Conservation (phyloP, 441 rosid genomes). For the Daphne laureola region DNA sequence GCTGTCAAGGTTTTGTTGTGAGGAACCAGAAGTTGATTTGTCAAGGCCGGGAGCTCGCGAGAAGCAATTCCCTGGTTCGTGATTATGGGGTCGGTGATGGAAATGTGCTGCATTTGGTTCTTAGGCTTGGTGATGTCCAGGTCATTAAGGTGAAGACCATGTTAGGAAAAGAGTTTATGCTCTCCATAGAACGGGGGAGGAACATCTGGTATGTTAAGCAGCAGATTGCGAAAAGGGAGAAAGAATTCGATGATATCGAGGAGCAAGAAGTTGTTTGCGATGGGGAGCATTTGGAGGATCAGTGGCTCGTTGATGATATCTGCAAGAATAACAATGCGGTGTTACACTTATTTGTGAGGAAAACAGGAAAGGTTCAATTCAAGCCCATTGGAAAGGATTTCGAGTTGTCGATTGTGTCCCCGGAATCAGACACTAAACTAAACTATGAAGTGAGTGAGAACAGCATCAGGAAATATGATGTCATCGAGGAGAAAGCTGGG, state of each 20-base stretch:
- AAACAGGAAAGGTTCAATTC: conserved; percentile 49
- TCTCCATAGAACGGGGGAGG: conserved; percentile 55
- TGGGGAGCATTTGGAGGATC: conserved; percentile 64
- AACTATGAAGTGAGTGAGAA: conserved; percentile 16
- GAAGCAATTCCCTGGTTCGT: conserved; percentile 63
- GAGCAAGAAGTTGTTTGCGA: conserved; percentile 62
- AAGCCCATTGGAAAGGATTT: conserved; percentile 63
- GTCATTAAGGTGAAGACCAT: conserved; percentile 56
- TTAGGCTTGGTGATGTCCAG: conserved; percentile 70
- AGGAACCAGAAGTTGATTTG: conserved; percentile 74
- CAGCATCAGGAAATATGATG: conserved; percentile 14
- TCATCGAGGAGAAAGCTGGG: conserved; percentile 16
- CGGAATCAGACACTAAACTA: conserved; percentile 17
- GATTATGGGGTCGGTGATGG: conserved; percentile 74
- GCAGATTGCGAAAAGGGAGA: conserved; percentile 53
- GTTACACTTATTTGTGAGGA: conserved; percentile 50
- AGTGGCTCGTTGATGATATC: conserved; percentile 56
- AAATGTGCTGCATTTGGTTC: conserved; percentile 69
- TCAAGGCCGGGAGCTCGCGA: conserved; percentile 59
- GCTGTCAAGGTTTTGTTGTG: conserved; percentile 56
- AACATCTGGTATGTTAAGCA: conserved; percentile 70
- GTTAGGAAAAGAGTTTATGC: conserved; percentile 49
- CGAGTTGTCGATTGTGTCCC: conserved; percentile 57
- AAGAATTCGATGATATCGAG: conserved; percentile 38
- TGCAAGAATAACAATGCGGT: conserved; percentile 45